A percentile compares a stretch with the other conserved stretches of the same genome.
Evolutionary conservation across 139 green algal species (phyloP).

Genomic region (Tetraselmis striata): DNA sequence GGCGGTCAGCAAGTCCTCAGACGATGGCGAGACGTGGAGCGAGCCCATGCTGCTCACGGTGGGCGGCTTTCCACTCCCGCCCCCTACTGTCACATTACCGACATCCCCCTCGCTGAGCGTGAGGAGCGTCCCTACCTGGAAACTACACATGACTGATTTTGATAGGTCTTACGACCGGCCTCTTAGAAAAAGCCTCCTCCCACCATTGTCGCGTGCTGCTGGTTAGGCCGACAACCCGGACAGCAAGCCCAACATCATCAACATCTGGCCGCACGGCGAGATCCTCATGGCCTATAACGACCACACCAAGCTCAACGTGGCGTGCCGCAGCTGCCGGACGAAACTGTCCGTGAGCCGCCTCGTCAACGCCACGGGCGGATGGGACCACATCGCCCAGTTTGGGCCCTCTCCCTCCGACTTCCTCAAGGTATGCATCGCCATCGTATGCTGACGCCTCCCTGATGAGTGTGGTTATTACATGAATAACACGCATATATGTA

Average conservation of each 20-base stretch:
- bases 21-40: not conserved
- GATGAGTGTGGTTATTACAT: too few species aligned
- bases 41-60: not conserved
- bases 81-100: too few species aligned
- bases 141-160: too few species aligned
- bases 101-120: too few species aligned
- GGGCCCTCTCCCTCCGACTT: not conserved
- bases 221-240: not conserved
- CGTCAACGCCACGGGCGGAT: not conserved
- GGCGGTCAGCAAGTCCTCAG: not conserved
- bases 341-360: not conserved
- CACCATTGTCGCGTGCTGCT: not conserved
- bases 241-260: not conserved
- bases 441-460: too few species aligned
- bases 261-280: not conserved
- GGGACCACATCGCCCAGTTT: not conserved
- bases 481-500: too few species aligned
- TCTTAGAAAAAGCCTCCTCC: too few species aligned
- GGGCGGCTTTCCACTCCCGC: too few species aligned
- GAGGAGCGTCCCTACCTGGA: too few species aligned
- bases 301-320: not conserved
- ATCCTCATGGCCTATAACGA: not conserved
- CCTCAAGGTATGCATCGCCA: not conserved
- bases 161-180: too few species aligned
- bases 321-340: not conserved